Base-by-base conservation (phyloP, 2,329 filamentous ascomycete species). In the Colletotrichum sp. region DNA sequence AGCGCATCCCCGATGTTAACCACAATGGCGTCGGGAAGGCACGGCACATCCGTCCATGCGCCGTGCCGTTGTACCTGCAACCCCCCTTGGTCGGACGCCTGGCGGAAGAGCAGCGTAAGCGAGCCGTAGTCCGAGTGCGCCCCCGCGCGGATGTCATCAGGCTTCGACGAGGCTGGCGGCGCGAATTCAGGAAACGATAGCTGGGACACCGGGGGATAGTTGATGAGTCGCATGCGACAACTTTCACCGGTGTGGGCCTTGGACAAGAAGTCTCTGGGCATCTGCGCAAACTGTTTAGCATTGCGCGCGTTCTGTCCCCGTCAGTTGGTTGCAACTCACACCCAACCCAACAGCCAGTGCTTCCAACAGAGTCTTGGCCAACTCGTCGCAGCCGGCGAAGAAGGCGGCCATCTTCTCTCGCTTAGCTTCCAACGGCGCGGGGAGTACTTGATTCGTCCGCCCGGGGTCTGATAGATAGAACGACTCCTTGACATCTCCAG, bases 51-150 rank as follows among this genome's bases (percentile, higher is more conserved):
- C 0, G 88, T 90, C 94, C 93, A 88, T 8, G 81, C 78, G 9
- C 83, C 84, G n/a, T 88, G 86, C 2, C 91, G 93, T 6, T 93
- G 89, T 76, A 98, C 93, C 83, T 99, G 96, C 2, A 99, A 88
- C 0, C 97, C 97, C 0, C 96, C 93, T 81, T 98, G 96, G 2
- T 94, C 94, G 0, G 4, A 96, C 90, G 71, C 65, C 36, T 78
- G 77, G 79, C 97, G 95, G 88, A 99, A 98, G 12, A 98, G 90
- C n/a, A 93, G 87, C 1, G 92, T 93, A 70, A 93, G 85, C 72
- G 89, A 91, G 70, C 92, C 92, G 85, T 98, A 98, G 86, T 98
- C 96, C 6, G 94, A 96, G 84, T 98, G 96, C 0, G 96, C 96
- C 71, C 96, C 97, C 7, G 96, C 96, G 30, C 96, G 93, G 76